Percentiles rank a stretch among this genome's conserved stretches.
Evolutionary conservation across 1,284 basidiomycete genomes (phyloP).

Genomic region (Microbotryomycetes sp.): DNA sequence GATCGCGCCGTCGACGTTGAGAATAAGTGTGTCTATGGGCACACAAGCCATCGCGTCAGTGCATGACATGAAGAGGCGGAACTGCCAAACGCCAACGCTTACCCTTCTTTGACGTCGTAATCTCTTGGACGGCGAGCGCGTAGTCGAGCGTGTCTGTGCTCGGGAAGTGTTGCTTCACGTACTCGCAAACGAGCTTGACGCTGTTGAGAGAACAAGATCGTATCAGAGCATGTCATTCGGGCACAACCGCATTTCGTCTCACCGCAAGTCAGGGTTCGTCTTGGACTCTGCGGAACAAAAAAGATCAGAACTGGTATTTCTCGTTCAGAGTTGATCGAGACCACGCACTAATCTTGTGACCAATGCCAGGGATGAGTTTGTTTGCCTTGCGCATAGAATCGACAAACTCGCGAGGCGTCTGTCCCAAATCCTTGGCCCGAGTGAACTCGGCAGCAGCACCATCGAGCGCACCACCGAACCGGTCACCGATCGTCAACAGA

Average conservation of each 20-base stretch:
- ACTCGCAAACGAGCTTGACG: slow-evolving; percentile 97
- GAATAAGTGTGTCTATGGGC: slow-evolving; percentile 52
- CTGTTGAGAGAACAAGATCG: slow-evolving; percentile 45
- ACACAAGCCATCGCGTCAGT: no score
- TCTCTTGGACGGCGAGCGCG: slow-evolving; percentile 96
- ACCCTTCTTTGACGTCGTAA: slow-evolving; percentile 96
- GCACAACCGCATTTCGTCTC: not conserved
- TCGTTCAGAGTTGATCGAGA: no score
- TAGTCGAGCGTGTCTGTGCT: slow-evolving; percentile 71
- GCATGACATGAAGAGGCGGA: slow-evolving; percentile 1
- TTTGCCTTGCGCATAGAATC: slow-evolving; percentile 92
- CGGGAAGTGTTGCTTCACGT: slow-evolving; percentile 92
- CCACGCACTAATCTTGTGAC: slow-evolving; percentile 99
- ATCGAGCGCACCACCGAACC: slow-evolving; percentile 98
- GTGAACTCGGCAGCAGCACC: slow-evolving; percentile 97
- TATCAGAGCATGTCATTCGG: slow-evolving; percentile 36
- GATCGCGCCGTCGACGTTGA: slow-evolving; percentile 84
- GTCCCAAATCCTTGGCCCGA: slow-evolving; percentile 75
- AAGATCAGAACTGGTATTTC: not conserved
- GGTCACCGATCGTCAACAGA: slow-evolving; percentile 93
- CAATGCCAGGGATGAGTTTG: slow-evolving; percentile 97
- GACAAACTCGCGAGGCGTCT: slow-evolving; percentile 95
- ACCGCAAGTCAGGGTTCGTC: slow-evolving; percentile 79
- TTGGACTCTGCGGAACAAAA: slow-evolving; percentile 11
- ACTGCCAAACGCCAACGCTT: slow-evolving; percentile 46